These are phyloP conservation scores for Dothistroma pini DNA, from an alignment of 2,329 filamentous ascomycete genomes.

Conservation along the genomic window DNA sequence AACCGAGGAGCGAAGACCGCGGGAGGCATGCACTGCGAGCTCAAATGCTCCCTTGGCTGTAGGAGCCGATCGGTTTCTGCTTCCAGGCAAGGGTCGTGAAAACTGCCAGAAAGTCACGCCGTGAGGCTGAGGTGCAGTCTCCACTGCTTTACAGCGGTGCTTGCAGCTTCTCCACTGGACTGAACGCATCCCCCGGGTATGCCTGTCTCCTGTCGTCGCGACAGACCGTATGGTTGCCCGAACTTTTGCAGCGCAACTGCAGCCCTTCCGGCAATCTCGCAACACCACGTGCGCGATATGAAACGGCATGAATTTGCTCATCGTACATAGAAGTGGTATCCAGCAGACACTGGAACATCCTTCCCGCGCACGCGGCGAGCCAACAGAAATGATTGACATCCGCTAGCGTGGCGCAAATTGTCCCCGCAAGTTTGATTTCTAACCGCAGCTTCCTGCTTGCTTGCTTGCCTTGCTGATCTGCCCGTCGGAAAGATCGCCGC, in stretches of 20 bases:
- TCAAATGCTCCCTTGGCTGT: conserved; percentile 2
- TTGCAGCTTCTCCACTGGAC: background rate
- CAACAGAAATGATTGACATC: background rate
- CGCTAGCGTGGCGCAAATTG: background rate
- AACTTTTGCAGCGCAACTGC: background rate
- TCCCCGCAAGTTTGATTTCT: background rate
- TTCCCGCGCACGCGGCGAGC: background rate
- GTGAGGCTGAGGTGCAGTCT: background rate
- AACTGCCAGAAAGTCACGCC: background rate
- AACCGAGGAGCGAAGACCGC: background rate
- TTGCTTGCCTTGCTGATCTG: too few species aligned
- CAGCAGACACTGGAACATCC: background rate
- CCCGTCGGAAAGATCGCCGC: background rate
- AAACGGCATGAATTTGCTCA: background rate
- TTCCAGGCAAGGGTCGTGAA: background rate
- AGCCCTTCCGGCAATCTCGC: background rate
- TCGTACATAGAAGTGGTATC: background rate
- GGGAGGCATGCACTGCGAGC: background rate
- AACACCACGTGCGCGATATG: background rate
- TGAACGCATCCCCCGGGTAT: background rate
- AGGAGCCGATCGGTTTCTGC: background rate
- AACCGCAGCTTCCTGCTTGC: too few species aligned
- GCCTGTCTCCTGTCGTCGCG: background rate
- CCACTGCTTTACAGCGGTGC: background rate
- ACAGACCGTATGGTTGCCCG: background rate